A percentile compares a stretch with the other conserved stretches of the same genome.
phyloP scores from a whole-genome alignment of 1,284 basidiomycete genomes.

The Grifola frondosa region DNA sequence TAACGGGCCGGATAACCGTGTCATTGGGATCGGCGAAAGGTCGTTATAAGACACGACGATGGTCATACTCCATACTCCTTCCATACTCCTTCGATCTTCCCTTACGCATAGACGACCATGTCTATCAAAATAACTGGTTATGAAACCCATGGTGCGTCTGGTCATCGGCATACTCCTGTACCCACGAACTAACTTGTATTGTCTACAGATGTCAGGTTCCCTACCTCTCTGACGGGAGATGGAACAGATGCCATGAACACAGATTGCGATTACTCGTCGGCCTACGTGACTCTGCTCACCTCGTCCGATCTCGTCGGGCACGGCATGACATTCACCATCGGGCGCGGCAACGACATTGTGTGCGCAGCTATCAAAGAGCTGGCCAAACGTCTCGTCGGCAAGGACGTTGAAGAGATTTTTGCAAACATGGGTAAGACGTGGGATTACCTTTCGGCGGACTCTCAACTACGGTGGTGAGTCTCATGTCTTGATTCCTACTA shows the following conservation, averaged over 20 bases:
- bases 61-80: conserved; percentile 4
- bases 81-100: conserved; percentile 1
- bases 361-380: conserved; percentile 80
- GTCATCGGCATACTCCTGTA: not conserved
- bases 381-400: conserved; percentile 80
- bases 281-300: conserved; percentile 82
- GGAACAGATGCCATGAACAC: conserved; percentile 94
- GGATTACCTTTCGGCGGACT: conserved; percentile 80
- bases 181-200: not conserved
- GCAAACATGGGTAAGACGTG: conserved; percentile 85
- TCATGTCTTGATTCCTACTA: conserved; percentile 9
- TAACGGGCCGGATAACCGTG: conserved; percentile 11
- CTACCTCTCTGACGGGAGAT: conserved; percentile 82
- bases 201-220: conserved; percentile 74
- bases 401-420: conserved; percentile 81
- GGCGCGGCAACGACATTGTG: conserved; percentile 92
- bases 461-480: conserved; percentile 84
- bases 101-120: conserved; percentile 19
- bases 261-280: conserved; percentile 93
- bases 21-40: conserved; percentile 11
- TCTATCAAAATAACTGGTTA: conserved; percentile 49
- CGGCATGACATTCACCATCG: conserved; percentile 98
- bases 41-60: conserved; percentile 10
- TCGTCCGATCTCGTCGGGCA: conserved; percentile 74
- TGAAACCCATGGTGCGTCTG: conserved; percentile 48